Percentiles rank a stretch among this genome's conserved stretches.
These are phyloP conservation scores for Colletotrichum theobromicola DNA, from an alignment of 2,329 filamentous ascomycete species.

Conservation along the genomic window DNA sequence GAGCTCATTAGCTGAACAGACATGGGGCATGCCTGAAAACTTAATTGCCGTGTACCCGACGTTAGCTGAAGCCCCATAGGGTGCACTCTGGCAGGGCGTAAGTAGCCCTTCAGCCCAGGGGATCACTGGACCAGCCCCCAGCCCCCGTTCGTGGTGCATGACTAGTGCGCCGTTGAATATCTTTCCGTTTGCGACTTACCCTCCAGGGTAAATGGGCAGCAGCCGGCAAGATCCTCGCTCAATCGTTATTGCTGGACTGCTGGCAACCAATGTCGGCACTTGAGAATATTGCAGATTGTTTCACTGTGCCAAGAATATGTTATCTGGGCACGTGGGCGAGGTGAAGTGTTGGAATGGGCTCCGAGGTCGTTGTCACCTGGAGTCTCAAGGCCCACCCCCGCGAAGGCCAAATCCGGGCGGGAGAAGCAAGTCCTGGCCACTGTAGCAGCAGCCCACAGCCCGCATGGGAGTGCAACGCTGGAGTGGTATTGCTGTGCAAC, in stretches of 20 bases:
- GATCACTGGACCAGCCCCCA: neutral
- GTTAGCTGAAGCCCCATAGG: neutral
- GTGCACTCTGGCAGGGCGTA: neutral
- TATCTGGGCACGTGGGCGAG: neutral
- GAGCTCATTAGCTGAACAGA: neutral
- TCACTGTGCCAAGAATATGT: neutral
- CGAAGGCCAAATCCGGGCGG: neutral
- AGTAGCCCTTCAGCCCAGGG: neutral
- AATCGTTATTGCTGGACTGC: neutral
- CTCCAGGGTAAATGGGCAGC: neutral
- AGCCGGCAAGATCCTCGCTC: neutral
- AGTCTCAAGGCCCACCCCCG: neutral
- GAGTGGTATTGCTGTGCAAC: neutral
- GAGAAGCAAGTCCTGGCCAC: neutral
- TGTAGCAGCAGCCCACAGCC: neutral
- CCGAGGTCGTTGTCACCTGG: neutral
- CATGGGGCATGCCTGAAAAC: neutral
- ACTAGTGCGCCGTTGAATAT: neutral
- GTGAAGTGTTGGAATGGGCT: neutral
- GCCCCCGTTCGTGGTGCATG: neutral
- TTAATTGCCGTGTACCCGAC: neutral
- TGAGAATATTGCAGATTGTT: neutral
- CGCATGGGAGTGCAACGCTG: neutral
- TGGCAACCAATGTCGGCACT: neutral
- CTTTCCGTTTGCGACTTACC: neutral